A percentile compares a stretch with the other conserved stretches of the same genome.
phyloP scores from a whole-genome alignment of 495 filamentous ascomycete genomes.

The Penicillium cataractarum region DNA sequence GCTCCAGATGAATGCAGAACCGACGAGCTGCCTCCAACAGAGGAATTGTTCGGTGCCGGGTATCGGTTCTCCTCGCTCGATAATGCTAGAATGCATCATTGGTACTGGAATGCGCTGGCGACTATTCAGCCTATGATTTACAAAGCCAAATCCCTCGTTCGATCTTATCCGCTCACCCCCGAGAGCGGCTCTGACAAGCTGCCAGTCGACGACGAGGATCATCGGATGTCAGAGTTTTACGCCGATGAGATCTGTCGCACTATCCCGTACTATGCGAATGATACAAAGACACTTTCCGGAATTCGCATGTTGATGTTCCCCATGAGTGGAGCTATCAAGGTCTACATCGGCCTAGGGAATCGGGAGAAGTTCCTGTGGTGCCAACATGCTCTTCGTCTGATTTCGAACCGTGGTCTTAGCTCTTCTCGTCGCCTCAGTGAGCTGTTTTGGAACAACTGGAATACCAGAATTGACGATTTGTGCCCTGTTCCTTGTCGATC shows the following conservation, averaged over 20 bases:
- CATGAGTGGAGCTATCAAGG: conserved; percentile 11
- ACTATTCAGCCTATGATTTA: conserved; percentile 14
- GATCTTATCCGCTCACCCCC: neutral
- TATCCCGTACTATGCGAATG: conserved; percentile 12
- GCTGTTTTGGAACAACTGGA: conserved; percentile 1
- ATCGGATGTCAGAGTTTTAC: conserved; percentile 11
- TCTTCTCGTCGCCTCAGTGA: neutral
- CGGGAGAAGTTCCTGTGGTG: conserved; percentile 9
- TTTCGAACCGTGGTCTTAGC: neutral
- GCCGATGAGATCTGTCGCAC: conserved; percentile 16
- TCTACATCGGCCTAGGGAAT: conserved; percentile 12
- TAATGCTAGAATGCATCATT: conserved; percentile 11
- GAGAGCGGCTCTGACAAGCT: neutral
- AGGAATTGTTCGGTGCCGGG: conserved; percentile 6
- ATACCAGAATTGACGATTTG: neutral
- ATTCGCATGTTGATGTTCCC: conserved; percentile 9
- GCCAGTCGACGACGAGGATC: conserved; percentile 4
- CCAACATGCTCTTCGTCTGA: neutral
- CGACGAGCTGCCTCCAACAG: conserved; percentile 2
- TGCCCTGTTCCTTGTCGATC: conserved; percentile 6
- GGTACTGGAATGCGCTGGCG: conserved; percentile 12
- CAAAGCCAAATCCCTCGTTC: conserved; percentile 2
- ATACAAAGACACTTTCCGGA: conserved; percentile 10
- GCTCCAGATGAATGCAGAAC: neutral
- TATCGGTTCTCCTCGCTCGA: conserved; percentile 16